Conservation (phyloP, 2,329 filamentous ascomycete species). For the Penicillium rolfsii region DNA sequence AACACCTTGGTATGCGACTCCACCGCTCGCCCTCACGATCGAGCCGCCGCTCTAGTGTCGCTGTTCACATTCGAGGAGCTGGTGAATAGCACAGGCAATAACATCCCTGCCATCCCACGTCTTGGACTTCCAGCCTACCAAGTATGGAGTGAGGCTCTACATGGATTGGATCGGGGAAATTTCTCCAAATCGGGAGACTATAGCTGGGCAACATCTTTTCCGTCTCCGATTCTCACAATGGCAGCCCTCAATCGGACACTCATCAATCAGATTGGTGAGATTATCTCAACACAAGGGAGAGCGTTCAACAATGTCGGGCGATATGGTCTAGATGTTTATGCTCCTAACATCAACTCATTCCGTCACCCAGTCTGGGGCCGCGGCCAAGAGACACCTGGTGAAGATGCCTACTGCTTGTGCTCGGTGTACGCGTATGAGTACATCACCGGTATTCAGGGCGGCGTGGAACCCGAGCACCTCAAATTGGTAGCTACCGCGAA, state of each 20-base stretch:
- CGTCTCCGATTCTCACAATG: conserved; percentile 64
- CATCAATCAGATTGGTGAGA: conserved; percentile 59
- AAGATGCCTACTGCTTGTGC: conserved; percentile 56
- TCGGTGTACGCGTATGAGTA: conserved; percentile 57
- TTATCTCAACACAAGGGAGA: conserved; percentile 62
- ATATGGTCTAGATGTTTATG: conserved; percentile 45
- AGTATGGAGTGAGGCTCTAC: conserved; percentile 64
- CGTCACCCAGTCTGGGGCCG: conserved; percentile 66
- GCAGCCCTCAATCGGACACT: conserved; percentile 67
- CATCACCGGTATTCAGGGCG: conserved; percentile 59
- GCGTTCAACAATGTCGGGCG: conserved; percentile 66
- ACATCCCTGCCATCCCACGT: conserved; percentile 55
- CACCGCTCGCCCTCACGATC: conserved; percentile 43
- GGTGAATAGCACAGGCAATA: conserved; percentile 57
- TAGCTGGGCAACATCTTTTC: conserved; percentile 66
- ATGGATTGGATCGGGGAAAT: conserved; percentile 64
- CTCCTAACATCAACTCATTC: conserved; percentile 70
- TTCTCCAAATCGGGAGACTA: conserved; percentile 59
- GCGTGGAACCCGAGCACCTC: conserved; percentile 40
- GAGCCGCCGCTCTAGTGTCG: conserved; percentile 55
- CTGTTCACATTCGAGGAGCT: conserved; percentile 59
- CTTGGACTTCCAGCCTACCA: conserved; percentile 62
- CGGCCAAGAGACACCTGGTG: conserved; percentile 63
- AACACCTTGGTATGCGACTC: conserved; percentile 57
- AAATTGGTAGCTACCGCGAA: conserved; percentile 60